These are phyloP conservation scores for Anaeramoeba flamelloides DNA, from an alignment of 78 protist genomes.

Conservation along the genomic window DNA sequence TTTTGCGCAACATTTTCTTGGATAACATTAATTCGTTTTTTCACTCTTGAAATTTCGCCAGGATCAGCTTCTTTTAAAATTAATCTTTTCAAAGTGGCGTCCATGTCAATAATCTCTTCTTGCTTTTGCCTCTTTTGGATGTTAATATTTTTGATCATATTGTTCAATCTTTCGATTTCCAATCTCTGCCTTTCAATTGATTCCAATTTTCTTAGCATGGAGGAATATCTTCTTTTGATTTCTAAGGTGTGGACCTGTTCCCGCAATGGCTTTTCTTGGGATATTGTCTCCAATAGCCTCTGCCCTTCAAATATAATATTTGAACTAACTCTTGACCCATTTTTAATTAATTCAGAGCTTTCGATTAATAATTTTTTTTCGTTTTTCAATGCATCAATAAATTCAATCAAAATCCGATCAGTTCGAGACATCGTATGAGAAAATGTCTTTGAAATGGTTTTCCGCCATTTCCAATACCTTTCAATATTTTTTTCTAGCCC, in stretches of 20 bases:
- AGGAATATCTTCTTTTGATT: background rate
- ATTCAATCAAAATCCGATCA: background rate
- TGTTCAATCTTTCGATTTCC: background rate
- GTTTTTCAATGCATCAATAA: background rate
- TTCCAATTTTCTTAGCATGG: background rate
- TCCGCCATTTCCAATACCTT: background rate
- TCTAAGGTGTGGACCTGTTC: background rate
- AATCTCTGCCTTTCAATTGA: background rate
- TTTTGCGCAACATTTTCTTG: background rate
- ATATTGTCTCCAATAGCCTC: background rate
- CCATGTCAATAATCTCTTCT: background rate
- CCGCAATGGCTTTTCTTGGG: background rate
- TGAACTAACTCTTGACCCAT: background rate
- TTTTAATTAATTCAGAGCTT: background rate
- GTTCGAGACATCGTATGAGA: background rate
- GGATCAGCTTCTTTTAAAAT: background rate
- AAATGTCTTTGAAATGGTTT: background rate
- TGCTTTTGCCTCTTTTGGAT: conserved; percentile 1
- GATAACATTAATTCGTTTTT: background rate
- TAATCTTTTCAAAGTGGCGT: background rate
- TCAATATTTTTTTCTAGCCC: background rate
- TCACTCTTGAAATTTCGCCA: background rate
- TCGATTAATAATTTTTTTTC: background rate
- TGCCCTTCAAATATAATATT: background rate
- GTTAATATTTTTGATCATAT: background rate